Percentiles rank a stretch among this genome's conserved stretches.
These are phyloP conservation scores for Sedum album DNA, from an alignment of 164 flowering plant species.

Conservation along the genomic window DNA sequence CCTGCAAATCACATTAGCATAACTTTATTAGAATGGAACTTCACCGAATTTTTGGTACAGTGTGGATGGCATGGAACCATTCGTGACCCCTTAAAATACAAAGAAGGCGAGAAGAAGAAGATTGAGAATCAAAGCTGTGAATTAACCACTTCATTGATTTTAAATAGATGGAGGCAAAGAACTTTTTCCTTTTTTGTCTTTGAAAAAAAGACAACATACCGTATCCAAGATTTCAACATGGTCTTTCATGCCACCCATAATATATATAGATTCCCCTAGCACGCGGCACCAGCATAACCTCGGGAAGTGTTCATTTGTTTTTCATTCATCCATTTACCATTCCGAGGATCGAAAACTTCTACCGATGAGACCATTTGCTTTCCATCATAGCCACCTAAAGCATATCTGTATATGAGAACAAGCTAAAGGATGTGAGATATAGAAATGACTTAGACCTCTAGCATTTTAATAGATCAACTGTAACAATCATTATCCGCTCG, in stretches of 20 bases:
- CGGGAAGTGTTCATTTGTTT: constrained; percentile 29
- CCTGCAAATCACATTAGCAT: constrained; percentile 18
- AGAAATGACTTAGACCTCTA: not conserved
- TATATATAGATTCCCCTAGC: constrained; percentile 19
- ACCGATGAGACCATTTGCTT: constrained; percentile 25
- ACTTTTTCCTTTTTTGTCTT: too few relatives aligned
- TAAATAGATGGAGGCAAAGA: too few relatives aligned
- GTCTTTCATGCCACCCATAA: constrained; percentile 29
- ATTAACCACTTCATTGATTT: too few relatives aligned
- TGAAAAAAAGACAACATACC: constrained; percentile 14
- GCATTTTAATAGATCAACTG: too few relatives aligned
- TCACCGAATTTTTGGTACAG: not conserved
- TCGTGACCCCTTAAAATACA: too few relatives aligned
- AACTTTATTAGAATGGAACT: not conserved
- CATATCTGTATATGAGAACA: constrained; percentile 26
- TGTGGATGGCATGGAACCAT: not conserved
- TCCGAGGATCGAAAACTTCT: constrained; percentile 43
- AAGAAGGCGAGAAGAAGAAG: too few relatives aligned
- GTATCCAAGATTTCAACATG: constrained; percentile 16
- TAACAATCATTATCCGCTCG: too few relatives aligned
- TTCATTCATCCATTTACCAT: constrained; percentile 28
- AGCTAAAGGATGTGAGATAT: not conserved
- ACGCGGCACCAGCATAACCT: constrained; percentile 27
- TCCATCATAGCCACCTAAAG: constrained; percentile 46
- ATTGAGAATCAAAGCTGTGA: too few relatives aligned